Percentiles rank a stretch among this genome's conserved stretches.
phyloP scores from a whole-genome alignment of 2,329 filamentous ascomycete species.

The Paracorniculantispora psalliotae region DNA sequence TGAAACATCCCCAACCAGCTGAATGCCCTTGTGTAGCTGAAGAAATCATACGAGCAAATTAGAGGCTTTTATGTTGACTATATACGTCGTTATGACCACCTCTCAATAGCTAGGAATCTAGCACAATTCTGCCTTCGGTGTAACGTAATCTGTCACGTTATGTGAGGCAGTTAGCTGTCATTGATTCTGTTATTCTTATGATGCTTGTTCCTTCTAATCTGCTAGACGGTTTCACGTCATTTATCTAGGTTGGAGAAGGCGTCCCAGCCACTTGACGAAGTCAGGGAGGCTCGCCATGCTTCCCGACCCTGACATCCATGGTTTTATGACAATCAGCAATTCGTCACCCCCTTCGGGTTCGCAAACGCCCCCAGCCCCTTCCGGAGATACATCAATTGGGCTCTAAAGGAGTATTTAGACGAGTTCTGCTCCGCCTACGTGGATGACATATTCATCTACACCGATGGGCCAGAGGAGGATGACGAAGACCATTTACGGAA shows the following conservation, averaged over 20 bases:
- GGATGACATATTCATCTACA: slow-evolving; percentile 13
- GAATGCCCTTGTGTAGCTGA: too few relatives aligned
- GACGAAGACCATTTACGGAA: not conserved
- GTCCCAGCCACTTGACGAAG: not conserved
- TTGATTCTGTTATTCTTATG: not conserved
- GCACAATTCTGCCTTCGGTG: not conserved
- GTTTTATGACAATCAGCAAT: not conserved
- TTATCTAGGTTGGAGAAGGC: not conserved
- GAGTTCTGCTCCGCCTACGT: slow-evolving; percentile 8
- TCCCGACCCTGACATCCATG: not conserved
- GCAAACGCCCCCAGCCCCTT: slow-evolving; percentile 14
- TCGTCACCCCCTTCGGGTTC: slow-evolving; percentile 26
- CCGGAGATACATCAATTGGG: slow-evolving; percentile 1
- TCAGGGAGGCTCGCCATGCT: not conserved
- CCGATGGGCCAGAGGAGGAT: not conserved
- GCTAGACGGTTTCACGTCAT: not conserved
- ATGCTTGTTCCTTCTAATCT: not conserved
- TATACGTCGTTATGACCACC: not conserved
- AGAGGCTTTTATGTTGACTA: not conserved
- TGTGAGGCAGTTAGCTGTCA: not conserved
- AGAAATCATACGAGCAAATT: too few relatives aligned
- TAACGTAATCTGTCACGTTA: not conserved
- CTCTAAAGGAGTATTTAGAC: slow-evolving; percentile 1
- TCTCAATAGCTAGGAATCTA: not conserved
- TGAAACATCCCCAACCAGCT: too few relatives aligned